A percentile compares a stretch with the other conserved stretches of the same genome.
phyloP scores from a whole-genome alignment of 1,139 yeast genomes.

The Kurtzmaniella quercitrusa region DNA sequence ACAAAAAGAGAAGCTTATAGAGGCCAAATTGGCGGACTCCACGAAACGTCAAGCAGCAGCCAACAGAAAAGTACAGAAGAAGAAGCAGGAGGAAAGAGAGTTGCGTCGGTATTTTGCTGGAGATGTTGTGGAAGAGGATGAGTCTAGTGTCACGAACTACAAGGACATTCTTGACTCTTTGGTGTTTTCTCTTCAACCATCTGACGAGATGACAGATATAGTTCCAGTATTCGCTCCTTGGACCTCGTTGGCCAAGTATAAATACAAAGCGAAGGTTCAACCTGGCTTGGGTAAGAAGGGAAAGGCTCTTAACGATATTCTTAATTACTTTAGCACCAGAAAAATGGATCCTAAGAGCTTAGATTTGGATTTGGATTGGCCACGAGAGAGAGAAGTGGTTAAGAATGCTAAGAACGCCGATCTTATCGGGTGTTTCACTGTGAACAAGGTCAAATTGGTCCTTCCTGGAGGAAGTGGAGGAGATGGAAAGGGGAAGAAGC shows the following conservation, averaged over 20 bases:
- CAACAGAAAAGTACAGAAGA: constrained; percentile 30
- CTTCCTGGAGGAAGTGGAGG: constrained; percentile 25
- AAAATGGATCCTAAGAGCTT: constrained; percentile 46
- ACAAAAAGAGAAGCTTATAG: constrained; percentile 17
- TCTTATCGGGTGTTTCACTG: constrained; percentile 35
- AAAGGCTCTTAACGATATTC: constrained; percentile 68
- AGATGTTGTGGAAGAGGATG: constrained; percentile 27
- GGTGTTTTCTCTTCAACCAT: constrained; percentile 37
- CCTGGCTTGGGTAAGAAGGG: constrained; percentile 91
- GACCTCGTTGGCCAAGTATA: constrained; percentile 67
- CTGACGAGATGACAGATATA: constrained; percentile 49
- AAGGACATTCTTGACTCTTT: constrained; percentile 38
- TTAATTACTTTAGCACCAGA: constrained; percentile 55
- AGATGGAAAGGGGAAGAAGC: constrained; percentile 5
- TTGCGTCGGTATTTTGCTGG: constrained; percentile 42
- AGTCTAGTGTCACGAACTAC: constrained; percentile 27
- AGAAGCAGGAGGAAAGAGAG: constrained; percentile 49
- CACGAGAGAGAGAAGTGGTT: constrained; percentile 57
- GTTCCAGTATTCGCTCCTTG: constrained; percentile 95
- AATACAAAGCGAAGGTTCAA: constrained; percentile 79
- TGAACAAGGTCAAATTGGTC: constrained; percentile 35
- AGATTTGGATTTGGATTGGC: constrained; percentile 69
- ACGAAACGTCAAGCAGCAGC: constrained; percentile 21
- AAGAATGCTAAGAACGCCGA: constrained; percentile 53
- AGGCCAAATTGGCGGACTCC: constrained; percentile 28